Evolutionary conservation across 805 yeast species (phyloP).

Genomic region (Starmerella vaccinii): DNA sequence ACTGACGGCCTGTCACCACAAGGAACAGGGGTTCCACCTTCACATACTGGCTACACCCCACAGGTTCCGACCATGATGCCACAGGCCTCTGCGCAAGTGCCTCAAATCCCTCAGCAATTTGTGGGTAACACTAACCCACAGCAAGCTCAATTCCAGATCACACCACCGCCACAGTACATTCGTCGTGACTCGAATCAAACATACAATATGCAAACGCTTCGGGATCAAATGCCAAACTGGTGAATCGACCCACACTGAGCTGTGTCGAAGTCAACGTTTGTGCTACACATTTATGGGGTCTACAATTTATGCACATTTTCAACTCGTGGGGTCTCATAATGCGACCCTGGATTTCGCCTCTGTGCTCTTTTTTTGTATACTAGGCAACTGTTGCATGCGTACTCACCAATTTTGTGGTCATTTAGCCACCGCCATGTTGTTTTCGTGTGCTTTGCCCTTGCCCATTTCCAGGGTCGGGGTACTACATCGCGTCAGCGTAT

Average conservation of each 20-base stretch:
- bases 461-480: background rate
- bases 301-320: too few relatives aligned
- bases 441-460: background rate
- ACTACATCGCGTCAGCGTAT: conserved; percentile 4
- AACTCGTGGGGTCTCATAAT: too few relatives aligned
- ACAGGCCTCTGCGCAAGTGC: background rate
- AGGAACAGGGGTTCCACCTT: conserved; percentile 2
- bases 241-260: background rate
- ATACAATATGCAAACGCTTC: conserved; percentile 19
- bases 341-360: too few relatives aligned
- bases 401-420: background rate
- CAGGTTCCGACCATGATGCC: background rate
- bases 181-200: conserved; percentile 10
- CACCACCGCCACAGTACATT: conserved; percentile 15
- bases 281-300: too few relatives aligned
- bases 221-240: conserved; percentile 17
- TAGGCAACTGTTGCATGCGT: background rate
- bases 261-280: too few relatives aligned
- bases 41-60: background rate
- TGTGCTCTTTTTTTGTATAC: too few relatives aligned
- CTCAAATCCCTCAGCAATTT: conserved; percentile 2
- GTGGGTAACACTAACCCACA: background rate
- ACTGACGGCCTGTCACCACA: conserved; percentile 9
- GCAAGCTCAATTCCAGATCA: conserved; percentile 9
- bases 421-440: background rate